phyloP scores from a whole-genome alignment of 2,329 filamentous ascomycete species.

The Ploettnerulaceae sp. region DNA sequence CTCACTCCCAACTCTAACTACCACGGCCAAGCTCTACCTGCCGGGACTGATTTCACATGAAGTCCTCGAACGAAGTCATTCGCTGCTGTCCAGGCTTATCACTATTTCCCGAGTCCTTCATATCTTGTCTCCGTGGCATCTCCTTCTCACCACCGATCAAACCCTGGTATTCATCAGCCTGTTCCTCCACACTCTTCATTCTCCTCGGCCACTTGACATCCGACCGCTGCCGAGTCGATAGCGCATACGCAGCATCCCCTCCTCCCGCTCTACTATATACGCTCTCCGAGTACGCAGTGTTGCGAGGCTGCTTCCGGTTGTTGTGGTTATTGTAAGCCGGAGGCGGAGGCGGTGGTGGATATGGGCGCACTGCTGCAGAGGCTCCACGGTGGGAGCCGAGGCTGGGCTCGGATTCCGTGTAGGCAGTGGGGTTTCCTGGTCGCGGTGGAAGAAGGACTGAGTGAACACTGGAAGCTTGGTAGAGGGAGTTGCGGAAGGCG shows the following conservation, averaged over 20 bases:
- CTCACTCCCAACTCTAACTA: not conserved
- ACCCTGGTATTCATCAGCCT: not conserved
- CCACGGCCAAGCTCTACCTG: not conserved
- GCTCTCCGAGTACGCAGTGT: constrained; percentile 2
- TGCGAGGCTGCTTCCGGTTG: not conserved
- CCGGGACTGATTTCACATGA: too few species aligned
- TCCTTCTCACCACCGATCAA: not conserved
- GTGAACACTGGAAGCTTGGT: not conserved
- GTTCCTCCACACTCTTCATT: not conserved
- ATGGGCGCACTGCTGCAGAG: not conserved
- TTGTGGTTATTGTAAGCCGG: not conserved
- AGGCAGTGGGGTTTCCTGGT: constrained; percentile 1
- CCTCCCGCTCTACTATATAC: not conserved
- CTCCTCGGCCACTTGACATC: not conserved
- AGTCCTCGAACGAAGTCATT: not conserved
- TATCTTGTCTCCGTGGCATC: too few species aligned
- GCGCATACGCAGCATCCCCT: too few species aligned
- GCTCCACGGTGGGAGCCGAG: not conserved
- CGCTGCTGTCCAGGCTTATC: not conserved
- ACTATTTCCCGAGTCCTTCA: not conserved
- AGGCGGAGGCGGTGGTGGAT: not conserved
- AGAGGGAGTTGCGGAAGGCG: constrained; percentile 13
- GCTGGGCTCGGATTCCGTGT: not conserved
- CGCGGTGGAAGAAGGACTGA: not conserved
- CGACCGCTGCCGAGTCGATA: not conserved